Conservation (phyloP, 192 early-diverging fungal species). For the Dissophora ornata region DNA sequence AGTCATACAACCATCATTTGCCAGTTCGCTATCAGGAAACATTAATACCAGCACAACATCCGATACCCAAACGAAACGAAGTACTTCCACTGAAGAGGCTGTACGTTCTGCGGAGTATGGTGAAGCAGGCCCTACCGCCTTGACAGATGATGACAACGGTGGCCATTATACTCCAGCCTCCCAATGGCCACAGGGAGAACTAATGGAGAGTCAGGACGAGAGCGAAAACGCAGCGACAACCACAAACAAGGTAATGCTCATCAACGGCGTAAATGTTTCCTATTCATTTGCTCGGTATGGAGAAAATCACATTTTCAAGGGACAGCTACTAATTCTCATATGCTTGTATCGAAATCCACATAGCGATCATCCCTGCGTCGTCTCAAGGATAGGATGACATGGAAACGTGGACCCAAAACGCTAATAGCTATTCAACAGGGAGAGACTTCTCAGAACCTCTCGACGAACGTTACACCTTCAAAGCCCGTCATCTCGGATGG, state of each 20-base stretch:
- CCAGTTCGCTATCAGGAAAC: not conserved
- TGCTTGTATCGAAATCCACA: slow-evolving; percentile 4
- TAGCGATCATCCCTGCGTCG: slow-evolving; percentile 46
- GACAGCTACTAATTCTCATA: not conserved
- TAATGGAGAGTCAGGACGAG: slow-evolving; percentile 48
- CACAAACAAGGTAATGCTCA: slow-evolving; percentile 39
- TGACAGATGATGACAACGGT: slow-evolving; percentile 27
- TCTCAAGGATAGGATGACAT: slow-evolving; percentile 44
- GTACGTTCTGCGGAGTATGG: not conserved
- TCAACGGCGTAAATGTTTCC: too few species aligned
- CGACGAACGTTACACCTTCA: not conserved
- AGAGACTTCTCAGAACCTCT: slow-evolving; percentile 1
- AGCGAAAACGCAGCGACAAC: slow-evolving; percentile 21
- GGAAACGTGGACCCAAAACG: slow-evolving; percentile 46
- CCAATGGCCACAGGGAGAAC: slow-evolving; percentile 41
- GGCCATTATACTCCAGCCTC: slow-evolving; percentile 6
- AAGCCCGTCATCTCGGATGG: not conserved
- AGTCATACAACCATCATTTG: not conserved
- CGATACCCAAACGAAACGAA: not conserved
- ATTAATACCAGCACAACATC: not conserved
- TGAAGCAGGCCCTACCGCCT: not conserved
- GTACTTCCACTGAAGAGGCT: slow-evolving; percentile 10
- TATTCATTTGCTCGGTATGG: not conserved
- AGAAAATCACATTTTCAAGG: not conserved
- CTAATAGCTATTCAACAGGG: slow-evolving; percentile 28